Evolutionary conservation across 2,329 filamentous ascomycete genomes (phyloP).

Genomic region (Karstenula rhodostoma): DNA sequence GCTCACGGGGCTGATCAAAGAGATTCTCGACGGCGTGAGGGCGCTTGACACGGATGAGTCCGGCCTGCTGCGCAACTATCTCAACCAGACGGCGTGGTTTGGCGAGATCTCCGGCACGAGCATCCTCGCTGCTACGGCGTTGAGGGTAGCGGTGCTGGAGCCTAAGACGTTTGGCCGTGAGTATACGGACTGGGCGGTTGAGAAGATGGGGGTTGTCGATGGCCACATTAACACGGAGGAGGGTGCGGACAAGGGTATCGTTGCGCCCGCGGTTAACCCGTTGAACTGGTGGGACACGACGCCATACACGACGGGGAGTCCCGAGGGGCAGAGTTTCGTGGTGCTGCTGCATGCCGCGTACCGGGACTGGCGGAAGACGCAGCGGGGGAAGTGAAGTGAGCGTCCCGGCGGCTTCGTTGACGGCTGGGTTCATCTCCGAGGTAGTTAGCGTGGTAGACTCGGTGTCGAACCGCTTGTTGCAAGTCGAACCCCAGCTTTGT

Average conservation of each 20-base stretch:
- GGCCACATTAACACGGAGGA: conserved; percentile 43
- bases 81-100: conserved; percentile 55
- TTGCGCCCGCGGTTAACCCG: conserved; percentile 55
- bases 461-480: too few species aligned
- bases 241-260: conserved; percentile 51
- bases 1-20: conserved; percentile 45
- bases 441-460: not conserved
- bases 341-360: conserved; percentile 55
- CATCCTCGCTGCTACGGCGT: conserved; percentile 54
- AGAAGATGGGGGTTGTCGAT: conserved; percentile 50
- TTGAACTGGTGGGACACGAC: conserved; percentile 46
- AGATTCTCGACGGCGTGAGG: conserved; percentile 50
- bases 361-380: conserved; percentile 46
- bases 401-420: not conserved
- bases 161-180: conserved; percentile 45
- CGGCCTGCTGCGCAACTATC: conserved; percentile 58
- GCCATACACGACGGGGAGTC: conserved; percentile 38
- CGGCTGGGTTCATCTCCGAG: not conserved
- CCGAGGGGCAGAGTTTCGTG: conserved; percentile 56
- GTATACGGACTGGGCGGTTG: conserved; percentile 55
- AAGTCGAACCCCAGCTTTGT: too few species aligned
- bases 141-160: conserved; percentile 56
- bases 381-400: not conserved
- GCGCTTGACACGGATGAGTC: conserved; percentile 43
- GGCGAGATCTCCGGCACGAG: conserved; percentile 60